These are phyloP conservation scores for Eustoma russellianum DNA, from an alignment of 257 asterid genomes.

Conservation along the genomic window DNA sequence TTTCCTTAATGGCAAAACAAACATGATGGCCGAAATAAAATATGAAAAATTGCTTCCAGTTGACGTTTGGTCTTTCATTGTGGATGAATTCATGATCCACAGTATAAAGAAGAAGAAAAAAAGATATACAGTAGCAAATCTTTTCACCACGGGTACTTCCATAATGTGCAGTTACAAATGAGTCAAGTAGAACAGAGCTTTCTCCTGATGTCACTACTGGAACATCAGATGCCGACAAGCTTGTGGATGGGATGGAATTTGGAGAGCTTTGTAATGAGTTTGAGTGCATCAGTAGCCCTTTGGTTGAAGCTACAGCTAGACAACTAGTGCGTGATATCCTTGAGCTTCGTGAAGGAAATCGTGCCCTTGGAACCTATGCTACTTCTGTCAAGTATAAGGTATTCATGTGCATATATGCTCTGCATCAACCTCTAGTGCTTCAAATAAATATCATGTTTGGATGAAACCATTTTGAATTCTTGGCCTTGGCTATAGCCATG, in stretches of 20 bases:
- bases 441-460: too few relatives aligned
- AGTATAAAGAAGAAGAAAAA: too few relatives aligned
- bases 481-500: too few relatives aligned
- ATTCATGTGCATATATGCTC: background rate
- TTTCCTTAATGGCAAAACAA: too few relatives aligned
- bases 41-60: too few relatives aligned
- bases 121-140: too few relatives aligned
- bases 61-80: too few relatives aligned
- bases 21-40: too few relatives aligned
- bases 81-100: too few relatives aligned
- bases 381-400: conserved; percentile 74
- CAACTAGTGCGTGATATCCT: conserved; percentile 84
- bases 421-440: too few relatives aligned
- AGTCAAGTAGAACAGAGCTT: conserved; percentile 36
- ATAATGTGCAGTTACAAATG: conserved; percentile 49
- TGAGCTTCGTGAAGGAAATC: conserved; percentile 70
- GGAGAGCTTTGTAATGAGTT: conserved; percentile 89
- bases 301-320: conserved; percentile 77
- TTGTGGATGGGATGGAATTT: conserved; percentile 76
- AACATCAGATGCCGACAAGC: conserved; percentile 56
- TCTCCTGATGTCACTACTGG: conserved; percentile 26
- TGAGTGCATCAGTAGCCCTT: conserved; percentile 88
- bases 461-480: too few relatives aligned
- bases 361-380: conserved; percentile 67
- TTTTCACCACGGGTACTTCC: background rate